Evolutionary conservation across 257 asterid species (phyloP).

Genomic region (Ocimum tenuiflorum): DNA sequence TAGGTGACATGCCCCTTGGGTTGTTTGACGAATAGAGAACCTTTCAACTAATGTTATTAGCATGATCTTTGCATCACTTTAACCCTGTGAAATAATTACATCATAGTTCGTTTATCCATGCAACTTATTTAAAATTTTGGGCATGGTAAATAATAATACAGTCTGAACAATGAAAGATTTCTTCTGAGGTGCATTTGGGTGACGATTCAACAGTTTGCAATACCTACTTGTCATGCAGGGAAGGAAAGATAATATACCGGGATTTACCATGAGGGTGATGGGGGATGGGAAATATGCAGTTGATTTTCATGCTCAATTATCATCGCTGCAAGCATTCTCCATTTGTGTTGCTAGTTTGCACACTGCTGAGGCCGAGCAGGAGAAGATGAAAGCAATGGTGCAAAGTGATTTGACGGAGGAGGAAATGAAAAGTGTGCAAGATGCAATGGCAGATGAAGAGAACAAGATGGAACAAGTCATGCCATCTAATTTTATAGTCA

Average conservation of each 20-base stretch:
- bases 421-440: constrained; percentile 37
- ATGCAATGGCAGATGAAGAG: constrained; percentile 43
- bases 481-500: constrained; percentile 54
- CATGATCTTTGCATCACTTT: too few relatives aligned
- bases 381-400: constrained; percentile 25
- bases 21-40: too few relatives aligned
- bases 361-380: constrained; percentile 41
- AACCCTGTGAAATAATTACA: too few relatives aligned
- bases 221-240: constrained; percentile 45
- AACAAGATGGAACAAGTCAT: constrained; percentile 39
- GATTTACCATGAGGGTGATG: constrained; percentile 43
- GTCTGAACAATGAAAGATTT: not conserved
- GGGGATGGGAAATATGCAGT: constrained; percentile 62
- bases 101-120: not conserved
- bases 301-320: constrained; percentile 73
- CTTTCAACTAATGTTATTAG: too few relatives aligned
- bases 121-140: not conserved
- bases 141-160: too few relatives aligned
- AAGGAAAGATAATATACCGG: constrained; percentile 44
- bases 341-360: constrained; percentile 66
- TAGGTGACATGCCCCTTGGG: too few relatives aligned
- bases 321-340: constrained; percentile 85
- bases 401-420: constrained; percentile 39
- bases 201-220: not conserved
- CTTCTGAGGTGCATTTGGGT: not conserved